A percentile compares a stretch with the other conserved stretches of the same genome.
These are phyloP conservation scores for Geranium incanum DNA, from an alignment of 441 rosid species.

Conservation along the genomic window DNA sequence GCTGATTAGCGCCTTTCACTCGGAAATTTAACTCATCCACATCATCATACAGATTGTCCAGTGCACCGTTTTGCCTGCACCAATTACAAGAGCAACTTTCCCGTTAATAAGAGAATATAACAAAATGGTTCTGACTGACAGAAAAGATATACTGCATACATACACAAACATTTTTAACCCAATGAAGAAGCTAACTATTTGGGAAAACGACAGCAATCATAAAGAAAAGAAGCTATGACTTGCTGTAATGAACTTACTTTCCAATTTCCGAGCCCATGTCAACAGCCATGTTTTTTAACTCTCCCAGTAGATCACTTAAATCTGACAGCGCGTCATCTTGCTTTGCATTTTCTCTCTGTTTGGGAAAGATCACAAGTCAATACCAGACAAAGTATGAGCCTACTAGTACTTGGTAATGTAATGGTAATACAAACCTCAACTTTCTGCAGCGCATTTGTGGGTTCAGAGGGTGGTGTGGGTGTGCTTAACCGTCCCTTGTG, in stretches of 20 bases:
- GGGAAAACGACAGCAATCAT: too few species aligned
- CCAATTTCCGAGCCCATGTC: constrained; percentile 86
- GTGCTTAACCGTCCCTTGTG: constrained; percentile 31
- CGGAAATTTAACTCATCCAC: constrained; percentile 4
- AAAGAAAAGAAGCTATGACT: too few species aligned
- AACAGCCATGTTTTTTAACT: constrained; percentile 74
- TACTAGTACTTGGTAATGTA: not conserved
- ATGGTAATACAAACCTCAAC: constrained; percentile 44
- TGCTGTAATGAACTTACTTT: constrained; percentile 32
- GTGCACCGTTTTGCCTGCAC: not conserved
- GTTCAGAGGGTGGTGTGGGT: constrained; percentile 29
- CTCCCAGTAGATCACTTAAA: constrained; percentile 62
- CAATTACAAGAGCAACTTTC: not conserved
- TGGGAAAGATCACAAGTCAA: constrained; percentile 10
- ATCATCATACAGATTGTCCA: not conserved
- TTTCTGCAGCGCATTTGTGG: constrained; percentile 48
- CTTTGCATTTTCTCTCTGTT: constrained; percentile 68
- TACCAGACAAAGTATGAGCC: not conserved
- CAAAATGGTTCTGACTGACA: not conserved
- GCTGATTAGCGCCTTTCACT: constrained; percentile 5
- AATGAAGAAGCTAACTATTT: too few species aligned
- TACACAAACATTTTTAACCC: too few species aligned
- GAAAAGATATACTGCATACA: too few species aligned
- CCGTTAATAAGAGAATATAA: too few species aligned
- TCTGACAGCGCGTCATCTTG: constrained; percentile 78